These are phyloP conservation scores for Arthrobotrys iridis DNA, from an alignment of 2,329 filamentous ascomycete species.

Conservation along the genomic window DNA sequence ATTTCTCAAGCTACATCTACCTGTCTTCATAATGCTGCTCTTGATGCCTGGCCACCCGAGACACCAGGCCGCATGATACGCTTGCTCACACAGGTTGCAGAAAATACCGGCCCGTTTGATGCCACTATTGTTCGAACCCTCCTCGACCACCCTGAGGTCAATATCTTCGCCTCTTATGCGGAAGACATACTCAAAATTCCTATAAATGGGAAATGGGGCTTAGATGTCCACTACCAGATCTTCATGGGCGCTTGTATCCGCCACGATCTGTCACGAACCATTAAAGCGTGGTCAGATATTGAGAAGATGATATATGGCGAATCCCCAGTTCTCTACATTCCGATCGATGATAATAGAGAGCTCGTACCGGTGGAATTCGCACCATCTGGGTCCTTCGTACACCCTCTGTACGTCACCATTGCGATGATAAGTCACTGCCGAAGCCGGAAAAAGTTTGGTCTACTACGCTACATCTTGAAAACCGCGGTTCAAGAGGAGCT, in stretches of 20 bases:
- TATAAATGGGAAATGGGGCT: constrained; percentile 28
- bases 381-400: neutral
- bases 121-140: constrained; percentile 25
- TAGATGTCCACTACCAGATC: constrained; percentile 43
- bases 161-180: constrained; percentile 36
- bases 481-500: constrained; percentile 15
- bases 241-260: constrained; percentile 32
- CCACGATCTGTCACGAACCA: constrained; percentile 21
- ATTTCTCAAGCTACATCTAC: constrained; percentile 35
- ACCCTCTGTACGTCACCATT: constrained; percentile 24
- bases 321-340: constrained; percentile 7
- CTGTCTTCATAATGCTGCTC: constrained; percentile 34
- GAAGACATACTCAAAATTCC: constrained; percentile 40
- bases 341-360: neutral
- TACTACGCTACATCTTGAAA: constrained; percentile 35
- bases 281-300: constrained; percentile 35
- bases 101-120: constrained; percentile 34
- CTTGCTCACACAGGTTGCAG: constrained; percentile 21
- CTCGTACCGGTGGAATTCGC: constrained; percentile 26
- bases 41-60: constrained; percentile 49
- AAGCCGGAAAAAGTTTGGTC: constrained; percentile 3
- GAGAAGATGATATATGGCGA: neutral
- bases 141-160: constrained; percentile 46
- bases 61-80: constrained; percentile 44
- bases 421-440: constrained; percentile 29